Evolutionary conservation across 805 yeast genomes (phyloP), one percentile per base, ranked within the genome.

Genomic region (Clavispora asparagi): DNA sequence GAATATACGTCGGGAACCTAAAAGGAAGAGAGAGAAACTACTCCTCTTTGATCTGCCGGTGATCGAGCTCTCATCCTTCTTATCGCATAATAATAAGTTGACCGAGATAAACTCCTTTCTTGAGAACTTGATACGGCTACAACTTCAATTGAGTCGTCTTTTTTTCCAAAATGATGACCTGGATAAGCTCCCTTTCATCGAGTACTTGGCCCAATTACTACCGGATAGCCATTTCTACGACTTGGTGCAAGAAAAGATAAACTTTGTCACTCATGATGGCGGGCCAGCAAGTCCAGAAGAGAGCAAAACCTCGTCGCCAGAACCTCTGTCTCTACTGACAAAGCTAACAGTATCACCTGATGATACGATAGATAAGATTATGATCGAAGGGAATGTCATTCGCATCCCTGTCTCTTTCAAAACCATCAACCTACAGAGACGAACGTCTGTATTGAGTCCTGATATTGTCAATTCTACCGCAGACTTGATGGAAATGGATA

Each of bases 191-290:
- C 63, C 64, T 12, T 55, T 57, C 38, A 44, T 61, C n/a, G 42
- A 41, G 1, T 48, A 55, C 14, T 43, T 61, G 1, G 16, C 51
- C 19, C 51, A 50, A 28, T 51, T 62, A 1, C 50, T 67, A 6
- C 70, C 65, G 7, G 46, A 45, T 42, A 6, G 52, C 30, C 19
- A 48, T 54, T 52, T 66, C 57, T 52, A 48, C 48, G 62, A 67
- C 36, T 52, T 68, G 19, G 63, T 71, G 5, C 66, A 65, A 41
- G 58, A 58, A 36, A 69, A 68, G 45, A 71, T 68, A 49, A 49
- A 55, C 41, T 50, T 59, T 40, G 56, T 70, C 52, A 39, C 59
- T 7, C 59, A 60, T 6, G 42, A 38, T 3, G 44, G 38, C 7
- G 27, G 14, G 33, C 32, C 40, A 6, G 6, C 25, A 16, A 33